Evolutionary conservation across 2,329 filamentous ascomycete genomes (phyloP), one percentile per base, ranked within the genome.

Genomic region (Xylaria sp.): DNA sequence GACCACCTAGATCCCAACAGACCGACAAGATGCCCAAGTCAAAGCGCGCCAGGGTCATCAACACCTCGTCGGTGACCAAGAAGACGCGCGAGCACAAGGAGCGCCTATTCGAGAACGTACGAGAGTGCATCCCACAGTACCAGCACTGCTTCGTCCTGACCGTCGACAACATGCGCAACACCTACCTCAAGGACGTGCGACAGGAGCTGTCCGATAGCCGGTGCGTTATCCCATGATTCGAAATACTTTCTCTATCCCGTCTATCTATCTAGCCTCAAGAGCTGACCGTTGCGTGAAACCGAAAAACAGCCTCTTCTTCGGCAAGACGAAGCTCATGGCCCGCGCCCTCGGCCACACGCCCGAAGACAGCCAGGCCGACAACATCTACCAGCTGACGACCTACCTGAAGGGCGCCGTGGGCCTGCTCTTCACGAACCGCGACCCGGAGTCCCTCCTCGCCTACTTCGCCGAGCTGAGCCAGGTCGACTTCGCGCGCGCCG

Each of bases 321-420:
- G 95, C 83, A 99, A 98, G 86, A 98, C 95, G 68, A 98, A 98
- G 84, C 94, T 99, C 81, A 98, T 98, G 94, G 90, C 93, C 76
- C 95, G 96, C 83, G 94, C 96, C 66, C 91, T 99, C 31, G 96
- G 96, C 78, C 88, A 88, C 72, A 90, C 86, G 63, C 86, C 90
- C 74, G 91, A 92, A 77, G 92, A 93, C 77, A 93, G 94, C 82
- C 88, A 92, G 81, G 92, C 93, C 74, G 88, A 92, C 53, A 93
- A 93, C 79, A 89, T 96, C 76, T 86, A 93, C 79, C 82, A 84
- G 71, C 89, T 97, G 67, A 83, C 87, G 23, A 84, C 84, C 54
- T 88, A 93, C 84, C 86, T 98, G 60, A 82, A 86, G 74, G 96
- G 96, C 77, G 91, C 92, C 76, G 93, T 97, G 68, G 96, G 96